These are phyloP conservation scores for Candida maesae DNA, from an alignment of 805 yeast genomes.

Conservation along the genomic window DNA sequence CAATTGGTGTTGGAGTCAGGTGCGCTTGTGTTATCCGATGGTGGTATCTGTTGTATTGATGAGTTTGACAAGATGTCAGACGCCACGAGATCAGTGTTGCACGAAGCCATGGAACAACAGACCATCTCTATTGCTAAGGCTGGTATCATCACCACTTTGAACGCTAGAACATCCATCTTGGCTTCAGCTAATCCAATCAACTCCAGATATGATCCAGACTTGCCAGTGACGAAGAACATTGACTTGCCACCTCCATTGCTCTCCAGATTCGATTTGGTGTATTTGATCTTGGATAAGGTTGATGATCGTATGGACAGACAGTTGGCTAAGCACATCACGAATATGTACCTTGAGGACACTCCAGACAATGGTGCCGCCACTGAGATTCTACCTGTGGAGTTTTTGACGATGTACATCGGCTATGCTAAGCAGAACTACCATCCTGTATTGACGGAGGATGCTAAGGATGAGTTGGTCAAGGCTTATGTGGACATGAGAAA, in stretches of 20 bases:
- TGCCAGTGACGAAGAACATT: slow-evolving; percentile 92
- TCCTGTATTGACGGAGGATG: slow-evolving; percentile 78
- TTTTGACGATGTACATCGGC: slow-evolving; percentile 82
- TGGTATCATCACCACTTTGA: slow-evolving; percentile 93
- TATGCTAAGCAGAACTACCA: slow-evolving; percentile 84
- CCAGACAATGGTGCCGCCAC: slow-evolving; percentile 66
- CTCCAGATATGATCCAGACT: slow-evolving; percentile 89
- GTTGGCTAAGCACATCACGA: slow-evolving; percentile 86
- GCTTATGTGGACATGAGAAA: slow-evolving; percentile 92
- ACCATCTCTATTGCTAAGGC: slow-evolving; percentile 98
- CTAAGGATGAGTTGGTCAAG: slow-evolving; percentile 79
- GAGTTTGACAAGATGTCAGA: slow-evolving; percentile 98
- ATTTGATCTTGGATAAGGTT: slow-evolving; percentile 86
- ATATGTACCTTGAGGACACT: slow-evolving; percentile 84
- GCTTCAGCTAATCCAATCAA: slow-evolving; percentile 98
- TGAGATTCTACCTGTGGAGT: slow-evolving; percentile 81
- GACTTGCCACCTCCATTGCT: slow-evolving; percentile 95
- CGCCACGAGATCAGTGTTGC: slow-evolving; percentile 88
- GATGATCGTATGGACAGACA: slow-evolving; percentile 82
- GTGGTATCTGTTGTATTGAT: slow-evolving; percentile 98
- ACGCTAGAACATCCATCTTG: slow-evolving; percentile 91
- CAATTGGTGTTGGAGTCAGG: slow-evolving; percentile 94
- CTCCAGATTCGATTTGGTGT: slow-evolving; percentile 93
- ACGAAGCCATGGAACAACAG: slow-evolving; percentile 99
- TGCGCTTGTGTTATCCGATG: slow-evolving; percentile 93